phyloP scores from a whole-genome alignment of 1,139 yeast genomes.

The Geotrichum candidum region DNA sequence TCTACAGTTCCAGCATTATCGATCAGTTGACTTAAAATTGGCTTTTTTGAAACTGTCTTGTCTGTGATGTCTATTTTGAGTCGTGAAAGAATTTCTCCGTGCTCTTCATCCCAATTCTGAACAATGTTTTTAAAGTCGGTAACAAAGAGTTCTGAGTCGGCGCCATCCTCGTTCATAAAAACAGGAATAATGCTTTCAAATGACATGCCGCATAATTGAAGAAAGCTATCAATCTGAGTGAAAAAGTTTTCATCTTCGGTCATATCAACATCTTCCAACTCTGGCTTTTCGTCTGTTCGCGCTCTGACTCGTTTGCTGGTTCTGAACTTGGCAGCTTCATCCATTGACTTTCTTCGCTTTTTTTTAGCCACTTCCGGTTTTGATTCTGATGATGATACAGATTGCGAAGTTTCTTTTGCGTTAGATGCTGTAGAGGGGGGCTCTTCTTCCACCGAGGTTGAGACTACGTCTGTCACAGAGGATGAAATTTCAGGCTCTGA shows the following conservation, averaged over 20 bases:
- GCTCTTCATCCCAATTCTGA: slow-evolving; percentile 41
- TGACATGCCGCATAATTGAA: slow-evolving; percentile 22
- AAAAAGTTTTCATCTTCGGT: slow-evolving; percentile 30
- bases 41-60: slow-evolving; percentile 19
- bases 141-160: slow-evolving; percentile 24
- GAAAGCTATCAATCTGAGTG: slow-evolving; percentile 27
- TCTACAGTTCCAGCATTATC: slow-evolving; percentile 24
- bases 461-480: neutral
- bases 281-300: slow-evolving; percentile 31
- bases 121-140: slow-evolving; percentile 39
- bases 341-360: slow-evolving; percentile 12
- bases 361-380: neutral
- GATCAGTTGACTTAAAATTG: slow-evolving; percentile 38
- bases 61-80: slow-evolving; percentile 18
- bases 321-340: slow-evolving; percentile 19
- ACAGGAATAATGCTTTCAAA: slow-evolving; percentile 23
- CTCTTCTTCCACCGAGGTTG: neutral
- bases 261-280: slow-evolving; percentile 31
- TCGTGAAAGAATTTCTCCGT: slow-evolving; percentile 27
- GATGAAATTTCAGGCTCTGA: neutral
- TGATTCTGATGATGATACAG: neutral
- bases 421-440: neutral
- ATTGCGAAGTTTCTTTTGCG: neutral
- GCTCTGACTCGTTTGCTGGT: slow-evolving; percentile 30
- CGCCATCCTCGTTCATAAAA: slow-evolving; percentile 22